Evolutionary conservation across 2,329 filamentous ascomycete species (phyloP), one percentile per base, ranked within the genome.

Genomic region (Xylariaceae sp.): DNA sequence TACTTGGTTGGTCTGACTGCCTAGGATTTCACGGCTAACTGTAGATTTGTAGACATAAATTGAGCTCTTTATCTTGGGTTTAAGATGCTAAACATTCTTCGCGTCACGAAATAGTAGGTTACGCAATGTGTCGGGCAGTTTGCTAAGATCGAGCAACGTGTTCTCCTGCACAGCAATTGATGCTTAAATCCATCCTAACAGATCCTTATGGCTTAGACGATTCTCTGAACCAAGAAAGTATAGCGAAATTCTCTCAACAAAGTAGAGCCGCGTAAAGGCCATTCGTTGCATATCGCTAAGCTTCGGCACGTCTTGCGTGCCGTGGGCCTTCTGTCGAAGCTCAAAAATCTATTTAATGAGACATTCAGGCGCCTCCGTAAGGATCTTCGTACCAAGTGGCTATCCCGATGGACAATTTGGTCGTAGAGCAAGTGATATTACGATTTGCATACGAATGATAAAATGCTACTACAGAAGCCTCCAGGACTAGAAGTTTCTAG

Each of bases 181-280:
- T 15, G 64, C 63, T 40, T 57, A 53, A 4, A 65, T 30, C 59
- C 61, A 67, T 7, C 42, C 42, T 20, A n/a, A 24, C 8, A 68
- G 37, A n/a, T 66, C 65, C 3, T 56, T 43, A 10, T 37, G 20
- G 5, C 32, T 50, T 29, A 65, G 46, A 1, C 6, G 15, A 7
- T 29, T 29, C 1, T 70, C 18, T 1, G 13, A 36, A 6, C 50
- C 43, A 1, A 43, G n/a, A 21, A 15, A 50, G 41, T 2, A 53
- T 15, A 2, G 54, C 16, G 16, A 68, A 67, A 2, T 65, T 68
- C 4, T 50, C 35, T 8, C 66, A 60, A 44, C 83, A 87, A 0
- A 88, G 69, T 0, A 88, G 55, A 0, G 84, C 78, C 0, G 83
- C 78, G 68, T 77, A 78, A 0, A 87, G 73, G 0, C 75, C 75